These are phyloP conservation scores for Saturnispora mendoncae DNA, from an alignment of 805 yeast species.

Conservation along the genomic window DNA sequence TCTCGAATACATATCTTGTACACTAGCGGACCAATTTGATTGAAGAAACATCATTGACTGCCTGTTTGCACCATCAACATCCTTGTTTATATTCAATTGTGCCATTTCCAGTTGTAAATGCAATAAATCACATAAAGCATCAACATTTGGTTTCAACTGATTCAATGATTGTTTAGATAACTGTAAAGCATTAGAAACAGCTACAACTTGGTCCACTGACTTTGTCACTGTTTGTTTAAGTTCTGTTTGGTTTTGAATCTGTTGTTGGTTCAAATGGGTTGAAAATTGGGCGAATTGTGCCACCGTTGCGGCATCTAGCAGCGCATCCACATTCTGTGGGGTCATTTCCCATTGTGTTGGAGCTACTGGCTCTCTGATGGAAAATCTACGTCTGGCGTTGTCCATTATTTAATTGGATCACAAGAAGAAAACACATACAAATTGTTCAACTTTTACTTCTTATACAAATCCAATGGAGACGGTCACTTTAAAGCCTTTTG, in stretches of 20 bases:
- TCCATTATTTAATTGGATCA: conserved; percentile 3
- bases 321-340: conserved; percentile 4
- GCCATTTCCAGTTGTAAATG: conserved; percentile 32
- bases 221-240: conserved; percentile 51
- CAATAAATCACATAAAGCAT: conserved; percentile 51
- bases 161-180: conserved; percentile 59
- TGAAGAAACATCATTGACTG: conserved; percentile 65
- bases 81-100: conserved; percentile 10
- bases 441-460: neutral
- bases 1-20: conserved; percentile 61
- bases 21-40: conserved; percentile 71
- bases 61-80: conserved; percentile 36
- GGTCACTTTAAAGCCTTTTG: conserved; percentile 3
- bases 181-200: conserved; percentile 50
- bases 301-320: conserved; percentile 6
- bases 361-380: conserved; percentile 6
- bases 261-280: conserved; percentile 6
- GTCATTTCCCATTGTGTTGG: neutral
- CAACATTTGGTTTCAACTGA: conserved; percentile 49
- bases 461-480: conserved; percentile 4
- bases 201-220: conserved; percentile 53
- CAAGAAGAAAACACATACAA: neutral
- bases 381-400: conserved; percentile 7
- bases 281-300: conserved; percentile 8
- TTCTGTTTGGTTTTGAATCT: conserved; percentile 39